Conservation (phyloP, 2,329 filamentous ascomycete species). For the Monilinia fructigena region DNA sequence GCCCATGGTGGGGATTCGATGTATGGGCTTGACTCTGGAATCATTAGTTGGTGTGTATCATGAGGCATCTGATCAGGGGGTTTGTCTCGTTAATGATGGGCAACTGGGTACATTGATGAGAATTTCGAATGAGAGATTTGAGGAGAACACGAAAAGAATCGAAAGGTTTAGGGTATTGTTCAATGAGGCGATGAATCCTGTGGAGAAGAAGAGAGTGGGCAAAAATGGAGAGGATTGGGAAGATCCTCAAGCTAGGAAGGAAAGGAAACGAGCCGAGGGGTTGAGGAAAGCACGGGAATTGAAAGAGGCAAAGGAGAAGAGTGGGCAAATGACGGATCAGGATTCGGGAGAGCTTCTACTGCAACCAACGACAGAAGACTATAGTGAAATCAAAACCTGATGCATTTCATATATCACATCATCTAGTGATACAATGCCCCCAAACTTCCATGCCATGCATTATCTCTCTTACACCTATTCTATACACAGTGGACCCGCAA, state of each 20-base stretch:
- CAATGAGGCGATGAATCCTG: conserved; percentile 29
- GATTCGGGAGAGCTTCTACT: background rate
- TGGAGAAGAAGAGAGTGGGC: conserved; percentile 34
- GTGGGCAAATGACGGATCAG: background rate
- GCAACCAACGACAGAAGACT: background rate
- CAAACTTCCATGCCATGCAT: conserved; percentile 7
- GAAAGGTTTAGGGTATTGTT: conserved; percentile 57
- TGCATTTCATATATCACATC: background rate
- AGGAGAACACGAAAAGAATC: conserved; percentile 66
- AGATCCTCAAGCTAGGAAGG: conserved; percentile 50
- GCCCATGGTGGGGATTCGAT: conserved; percentile 83
- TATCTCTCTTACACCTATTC: conserved; percentile 25
- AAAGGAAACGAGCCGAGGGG: conserved; percentile 59
- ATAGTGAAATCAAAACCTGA: conserved; percentile 10
- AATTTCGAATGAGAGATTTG: conserved; percentile 74
- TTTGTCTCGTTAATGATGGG: conserved; percentile 59
- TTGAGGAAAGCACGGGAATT: conserved; percentile 47
- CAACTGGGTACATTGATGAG: conserved; percentile 67
- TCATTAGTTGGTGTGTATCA: conserved; percentile 67
- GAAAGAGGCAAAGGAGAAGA: conserved; percentile 21
- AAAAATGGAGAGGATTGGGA: conserved; percentile 52
- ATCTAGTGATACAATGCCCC: background rate
- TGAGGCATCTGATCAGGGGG: conserved; percentile 41
- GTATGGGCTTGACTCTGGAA: conserved; percentile 78
- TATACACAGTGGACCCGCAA: conserved; percentile 19